phyloP scores from a whole-genome alignment of 1,139 yeast species.

The Zygoascus meyerae region DNA sequence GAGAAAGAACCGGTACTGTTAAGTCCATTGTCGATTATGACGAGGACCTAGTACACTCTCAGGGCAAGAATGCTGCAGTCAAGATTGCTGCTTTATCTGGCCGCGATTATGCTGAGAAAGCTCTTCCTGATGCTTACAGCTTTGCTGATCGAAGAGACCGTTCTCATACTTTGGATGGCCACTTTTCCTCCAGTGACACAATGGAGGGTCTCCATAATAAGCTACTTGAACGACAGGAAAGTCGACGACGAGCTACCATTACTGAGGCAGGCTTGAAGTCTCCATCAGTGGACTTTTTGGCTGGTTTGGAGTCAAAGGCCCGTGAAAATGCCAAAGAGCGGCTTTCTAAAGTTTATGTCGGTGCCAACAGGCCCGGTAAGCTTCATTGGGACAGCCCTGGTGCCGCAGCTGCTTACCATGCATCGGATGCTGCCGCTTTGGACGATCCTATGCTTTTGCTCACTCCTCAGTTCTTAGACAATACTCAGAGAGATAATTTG shows the following conservation, averaged over 20 bases:
- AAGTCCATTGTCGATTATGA: slow-evolving; percentile 14
- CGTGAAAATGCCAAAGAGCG: slow-evolving; percentile 32
- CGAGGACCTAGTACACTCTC: slow-evolving; percentile 10
- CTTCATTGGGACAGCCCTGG: slow-evolving; percentile 27
- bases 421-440: slow-evolving; percentile 16
- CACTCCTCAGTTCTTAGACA: slow-evolving; percentile 21
- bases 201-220: slow-evolving; percentile 2
- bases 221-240: slow-evolving; percentile 4
- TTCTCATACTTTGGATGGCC: slow-evolving; percentile 8
- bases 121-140: slow-evolving; percentile 35
- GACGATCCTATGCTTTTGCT: slow-evolving; percentile 20
- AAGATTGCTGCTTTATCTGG: slow-evolving; percentile 31
- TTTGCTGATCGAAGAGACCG: slow-evolving; percentile 25
- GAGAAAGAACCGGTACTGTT: slow-evolving; percentile 26
- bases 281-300: slow-evolving; percentile 12
- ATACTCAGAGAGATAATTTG: slow-evolving; percentile 19
- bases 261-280: slow-evolving; percentile 9
- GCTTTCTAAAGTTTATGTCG: slow-evolving; percentile 27
- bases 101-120: slow-evolving; percentile 31
- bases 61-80: slow-evolving; percentile 27
- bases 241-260: slow-evolving; percentile 5
- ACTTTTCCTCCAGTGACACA: slow-evolving; percentile 8
- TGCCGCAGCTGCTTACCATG: slow-evolving; percentile 18
- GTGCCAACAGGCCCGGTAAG: slow-evolving; percentile 21
- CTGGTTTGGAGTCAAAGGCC: slow-evolving; percentile 30